Percentiles rank a stretch among this genome's conserved stretches.
Evolutionary conservation across 306 rosid species (phyloP).

Genomic region (Pyrus pyrifolia): DNA sequence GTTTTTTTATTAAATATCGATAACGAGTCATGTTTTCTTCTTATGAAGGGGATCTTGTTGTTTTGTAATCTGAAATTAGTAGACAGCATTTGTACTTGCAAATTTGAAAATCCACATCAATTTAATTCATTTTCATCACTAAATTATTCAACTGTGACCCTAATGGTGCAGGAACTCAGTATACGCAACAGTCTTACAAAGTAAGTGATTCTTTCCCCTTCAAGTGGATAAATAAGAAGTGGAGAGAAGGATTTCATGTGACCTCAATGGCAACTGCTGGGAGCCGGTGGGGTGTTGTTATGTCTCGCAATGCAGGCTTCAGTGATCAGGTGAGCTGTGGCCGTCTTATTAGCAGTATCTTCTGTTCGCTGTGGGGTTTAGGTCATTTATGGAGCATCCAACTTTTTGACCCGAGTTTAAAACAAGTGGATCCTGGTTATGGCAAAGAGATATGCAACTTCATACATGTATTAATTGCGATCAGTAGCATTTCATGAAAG

Average conservation of each 20-base stretch:
- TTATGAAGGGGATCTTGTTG: neutral
- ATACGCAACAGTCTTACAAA: constrained; percentile 95
- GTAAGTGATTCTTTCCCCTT: constrained; percentile 97
- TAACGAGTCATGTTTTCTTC: neutral
- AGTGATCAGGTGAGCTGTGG: constrained; percentile 67
- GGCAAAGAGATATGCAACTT: neutral
- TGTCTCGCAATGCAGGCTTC: constrained; percentile 96
- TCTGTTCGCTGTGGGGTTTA: neutral
- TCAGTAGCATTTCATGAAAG: neutral
- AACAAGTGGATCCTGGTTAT: neutral
- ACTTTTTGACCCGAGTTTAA: neutral
- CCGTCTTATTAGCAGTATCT: neutral
- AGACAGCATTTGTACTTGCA: neutral
- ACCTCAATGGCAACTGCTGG: constrained; percentile 99
- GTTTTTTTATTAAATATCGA: no score
- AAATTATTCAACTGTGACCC: neutral
- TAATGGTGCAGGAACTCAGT: constrained; percentile 61
- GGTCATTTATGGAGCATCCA: neutral
- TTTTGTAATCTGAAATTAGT: neutral
- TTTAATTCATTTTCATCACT: neutral
- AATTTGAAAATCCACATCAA: neutral
- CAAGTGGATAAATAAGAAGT: constrained; percentile 96
- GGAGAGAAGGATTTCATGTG: constrained; percentile 97
- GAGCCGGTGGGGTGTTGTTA: constrained; percentile 92
- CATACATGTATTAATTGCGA: neutral